A percentile compares a stretch with the other conserved stretches of the same genome.
phyloP scores from a whole-genome alignment of 192 early-diverging fungal genomes.

The Coemansia sp. region DNA sequence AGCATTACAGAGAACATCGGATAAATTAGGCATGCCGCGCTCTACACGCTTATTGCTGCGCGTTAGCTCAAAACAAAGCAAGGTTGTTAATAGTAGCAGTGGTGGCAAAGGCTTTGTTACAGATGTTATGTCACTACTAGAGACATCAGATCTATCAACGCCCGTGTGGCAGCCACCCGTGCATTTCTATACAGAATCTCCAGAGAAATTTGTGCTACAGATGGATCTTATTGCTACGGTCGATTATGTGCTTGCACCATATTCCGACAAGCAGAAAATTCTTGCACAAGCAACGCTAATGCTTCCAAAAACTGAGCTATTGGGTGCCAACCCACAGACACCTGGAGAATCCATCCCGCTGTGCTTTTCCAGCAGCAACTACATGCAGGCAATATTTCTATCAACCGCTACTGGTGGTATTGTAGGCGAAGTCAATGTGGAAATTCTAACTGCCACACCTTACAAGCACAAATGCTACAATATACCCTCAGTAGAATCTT shows the following conservation, averaged over 20 bases:
- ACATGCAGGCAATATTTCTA: constrained; percentile 32
- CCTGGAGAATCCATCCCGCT: constrained; percentile 27
- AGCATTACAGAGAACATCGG: constrained; percentile 31
- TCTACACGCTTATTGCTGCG: constrained; percentile 47
- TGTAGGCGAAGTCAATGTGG: constrained; percentile 37
- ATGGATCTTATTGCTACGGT: constrained; percentile 45
- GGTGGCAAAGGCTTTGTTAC: constrained; percentile 15
- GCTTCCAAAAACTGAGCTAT: constrained; percentile 27
- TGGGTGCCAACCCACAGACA: constrained; percentile 26
- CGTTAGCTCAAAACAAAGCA: constrained; percentile 37
- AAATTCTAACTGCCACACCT: constrained; percentile 38
- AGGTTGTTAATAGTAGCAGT: constrained; percentile 8
- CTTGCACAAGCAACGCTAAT: constrained; percentile 39
- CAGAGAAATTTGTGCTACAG: constrained; percentile 43
- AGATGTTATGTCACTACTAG: constrained; percentile 33
- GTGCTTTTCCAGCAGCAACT: constrained; percentile 31
- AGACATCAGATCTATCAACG: constrained; percentile 7
- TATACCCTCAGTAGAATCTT: not conserved
- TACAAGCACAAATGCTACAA: constrained; percentile 8
- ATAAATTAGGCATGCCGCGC: constrained; percentile 34
- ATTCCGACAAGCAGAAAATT: constrained; percentile 23
- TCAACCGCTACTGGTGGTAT: constrained; percentile 22
- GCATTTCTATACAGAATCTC: constrained; percentile 39
- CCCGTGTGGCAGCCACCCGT: constrained; percentile 35
- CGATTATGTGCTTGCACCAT: constrained; percentile 38